These are phyloP conservation scores for Pestalotiopsis fici DNA, from an alignment of 2,329 filamentous ascomycete species.

Conservation along the genomic window DNA sequence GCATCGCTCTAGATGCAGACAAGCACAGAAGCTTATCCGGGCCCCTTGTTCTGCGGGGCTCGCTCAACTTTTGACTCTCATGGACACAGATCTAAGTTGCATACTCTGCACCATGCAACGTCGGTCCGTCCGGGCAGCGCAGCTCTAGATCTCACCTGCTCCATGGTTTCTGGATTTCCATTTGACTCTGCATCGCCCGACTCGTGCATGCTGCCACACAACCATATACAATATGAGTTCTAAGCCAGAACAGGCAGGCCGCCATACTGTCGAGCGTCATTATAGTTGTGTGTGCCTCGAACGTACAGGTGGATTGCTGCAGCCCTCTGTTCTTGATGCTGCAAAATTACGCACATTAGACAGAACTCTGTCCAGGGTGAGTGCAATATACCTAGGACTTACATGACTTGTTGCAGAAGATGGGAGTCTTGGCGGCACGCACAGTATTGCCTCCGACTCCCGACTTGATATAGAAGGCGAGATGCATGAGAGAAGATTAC, in stretches of 20 bases:
- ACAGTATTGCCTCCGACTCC: background rate
- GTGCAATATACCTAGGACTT: background rate
- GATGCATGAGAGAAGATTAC: background rate
- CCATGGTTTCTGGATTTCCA: background rate
- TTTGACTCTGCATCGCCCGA: background rate
- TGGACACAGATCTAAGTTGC: background rate
- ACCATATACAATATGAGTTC: background rate
- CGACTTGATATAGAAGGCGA: background rate
- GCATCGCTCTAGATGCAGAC: background rate
- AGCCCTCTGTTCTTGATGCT: background rate
- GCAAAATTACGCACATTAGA: background rate
- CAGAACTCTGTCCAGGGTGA: background rate
- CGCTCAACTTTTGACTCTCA: background rate
- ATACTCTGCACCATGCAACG: background rate
- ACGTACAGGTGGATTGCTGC: background rate
- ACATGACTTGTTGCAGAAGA: background rate
- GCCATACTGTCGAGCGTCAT: background rate
- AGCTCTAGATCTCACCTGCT: background rate
- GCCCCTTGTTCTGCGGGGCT: background rate
- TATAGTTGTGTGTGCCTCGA: background rate
- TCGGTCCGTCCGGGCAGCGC: background rate
- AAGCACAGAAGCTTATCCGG: background rate
- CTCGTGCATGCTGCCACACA: background rate
- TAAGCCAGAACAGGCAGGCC: conserved; percentile 1
- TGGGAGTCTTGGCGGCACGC: background rate